Evolutionary conservation across 805 yeast species (phyloP), one percentile per base, ranked within the genome.

Genomic region (Yarrowia yakushimensis): DNA sequence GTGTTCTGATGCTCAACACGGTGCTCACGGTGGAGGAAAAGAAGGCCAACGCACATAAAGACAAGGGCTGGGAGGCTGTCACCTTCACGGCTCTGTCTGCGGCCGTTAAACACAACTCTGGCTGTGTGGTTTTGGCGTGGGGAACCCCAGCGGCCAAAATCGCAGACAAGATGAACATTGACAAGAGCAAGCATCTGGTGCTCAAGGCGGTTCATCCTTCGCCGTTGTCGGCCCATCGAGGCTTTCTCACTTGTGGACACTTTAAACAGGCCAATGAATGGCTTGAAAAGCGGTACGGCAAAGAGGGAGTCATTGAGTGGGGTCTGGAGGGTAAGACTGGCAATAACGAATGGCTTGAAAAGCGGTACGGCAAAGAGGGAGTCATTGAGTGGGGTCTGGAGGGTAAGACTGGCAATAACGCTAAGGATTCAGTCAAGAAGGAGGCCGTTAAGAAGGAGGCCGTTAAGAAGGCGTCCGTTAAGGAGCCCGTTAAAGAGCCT

Each of bases 21-120:
- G 85, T 93, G 59, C 77, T 94, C 1, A 94, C 98, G 0, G 99
- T 94, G 0, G 86, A 86, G 64, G 97, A 97, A 0, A 97, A 93
- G 71, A 84, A 85, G 69, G 96, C 99, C 11, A 90, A 91, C 69
- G 90, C 97, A 12, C 99, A 94, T 71, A 84, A 97, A 0, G 83
- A 85, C 33, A 79, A 79, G 67, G 99, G 99, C 0, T 94, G 99
- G 99, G 97, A 92, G 69, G 77, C 76, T 34, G 91, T 94, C 72
- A 94, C 99, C 0, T 89, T 83, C 69, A 79, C 82, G 31, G 90
- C 85, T 0, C 81, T 94, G 13, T 75, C 78, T 37, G 83, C 84
- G 46, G 77, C 74, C 1, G 77, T 78, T 20, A 68, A 73, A 13
- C 66, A 71, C 9, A 69, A 72, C 41, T 72, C 78, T n/a, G 90